A percentile compares a stretch with the other conserved stretches of the same genome.
These are phyloP conservation scores for Globisporangium okanoganense DNA, from an alignment of 352 stramenopile species.

Conservation along the genomic window DNA sequence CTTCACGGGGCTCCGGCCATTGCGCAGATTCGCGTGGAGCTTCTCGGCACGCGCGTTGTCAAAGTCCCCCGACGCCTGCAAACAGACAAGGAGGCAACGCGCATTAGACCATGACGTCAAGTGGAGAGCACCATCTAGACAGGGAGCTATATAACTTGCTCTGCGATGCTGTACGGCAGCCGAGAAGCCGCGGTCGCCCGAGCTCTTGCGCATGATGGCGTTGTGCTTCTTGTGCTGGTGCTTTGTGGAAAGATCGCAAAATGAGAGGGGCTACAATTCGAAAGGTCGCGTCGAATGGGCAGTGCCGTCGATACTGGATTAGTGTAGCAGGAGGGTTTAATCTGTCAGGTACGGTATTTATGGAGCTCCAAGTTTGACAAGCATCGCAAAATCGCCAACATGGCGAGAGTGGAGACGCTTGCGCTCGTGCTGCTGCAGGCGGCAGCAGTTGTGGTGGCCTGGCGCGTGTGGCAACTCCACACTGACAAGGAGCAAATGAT, in stretches of 20 bases:
- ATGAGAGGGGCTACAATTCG: not conserved
- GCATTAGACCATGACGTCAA: not conserved
- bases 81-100: not conserved
- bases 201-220: slow-evolving; percentile 32
- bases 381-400: not conserved
- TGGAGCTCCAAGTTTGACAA: slow-evolving; percentile 2
- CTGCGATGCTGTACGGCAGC: slow-evolving; percentile 57
- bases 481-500: not conserved
- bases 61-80: slow-evolving; percentile 37
- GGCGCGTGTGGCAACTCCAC: not conserved
- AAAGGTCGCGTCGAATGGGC: not conserved
- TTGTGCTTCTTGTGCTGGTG: not conserved
- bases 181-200: slow-evolving; percentile 33
- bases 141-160: slow-evolving; percentile 13
- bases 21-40: slow-evolving; percentile 28
- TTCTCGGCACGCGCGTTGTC: slow-evolving; percentile 35
- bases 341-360: not conserved
- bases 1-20: slow-evolving; percentile 19
- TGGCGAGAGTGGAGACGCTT: not conserved
- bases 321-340: not conserved
- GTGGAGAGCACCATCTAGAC: too few relatives aligned
- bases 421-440: slow-evolving; percentile 15
- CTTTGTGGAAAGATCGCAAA: slow-evolving; percentile 5
- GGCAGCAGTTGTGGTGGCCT: not conserved
- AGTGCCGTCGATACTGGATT: not conserved